phyloP scores from a whole-genome alignment of 2,329 filamentous ascomycete species.

The Cercospora canescens region DNA sequence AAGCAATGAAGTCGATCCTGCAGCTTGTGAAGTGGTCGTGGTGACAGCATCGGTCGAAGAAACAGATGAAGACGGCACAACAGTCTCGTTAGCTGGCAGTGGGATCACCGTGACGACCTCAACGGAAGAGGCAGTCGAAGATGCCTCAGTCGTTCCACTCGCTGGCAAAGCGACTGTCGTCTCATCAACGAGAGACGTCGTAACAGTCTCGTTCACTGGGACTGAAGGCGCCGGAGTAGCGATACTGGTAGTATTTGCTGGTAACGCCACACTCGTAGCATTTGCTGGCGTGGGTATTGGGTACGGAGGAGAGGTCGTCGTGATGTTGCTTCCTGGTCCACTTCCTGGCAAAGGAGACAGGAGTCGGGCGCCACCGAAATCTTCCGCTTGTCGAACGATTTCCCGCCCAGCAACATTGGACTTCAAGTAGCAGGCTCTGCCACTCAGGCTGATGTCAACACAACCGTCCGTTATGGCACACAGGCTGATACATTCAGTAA shows the following conservation, averaged over 20 bases:
- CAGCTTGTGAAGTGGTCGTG: background rate
- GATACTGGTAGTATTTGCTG: background rate
- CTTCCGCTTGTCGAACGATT: background rate
- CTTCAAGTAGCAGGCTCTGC: conserved; percentile 14
- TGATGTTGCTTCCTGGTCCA: background rate
- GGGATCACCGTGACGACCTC: no score
- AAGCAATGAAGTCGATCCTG: background rate
- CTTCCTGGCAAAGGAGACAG: background rate
- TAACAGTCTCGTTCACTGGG: no score
- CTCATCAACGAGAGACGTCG: no score
- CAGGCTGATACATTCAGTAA: conserved; percentile 27
- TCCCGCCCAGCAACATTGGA: background rate
- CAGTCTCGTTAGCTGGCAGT: background rate
- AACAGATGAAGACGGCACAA: no score
- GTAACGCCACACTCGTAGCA: background rate
- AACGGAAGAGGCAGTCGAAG: no score
- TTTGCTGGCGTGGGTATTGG: background rate
- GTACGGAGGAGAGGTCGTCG: background rate
- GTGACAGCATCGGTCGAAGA: no score
- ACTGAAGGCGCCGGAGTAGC: no score
- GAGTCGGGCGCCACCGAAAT: background rate
- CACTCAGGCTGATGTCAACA: conserved; percentile 28
- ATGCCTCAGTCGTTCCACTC: no score
- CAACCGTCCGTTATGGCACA: conserved; percentile 27
- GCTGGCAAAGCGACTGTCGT: no score